Evolutionary conservation across 177 flowering plant species (phyloP).

Genomic region (Vitis hybrid): DNA sequence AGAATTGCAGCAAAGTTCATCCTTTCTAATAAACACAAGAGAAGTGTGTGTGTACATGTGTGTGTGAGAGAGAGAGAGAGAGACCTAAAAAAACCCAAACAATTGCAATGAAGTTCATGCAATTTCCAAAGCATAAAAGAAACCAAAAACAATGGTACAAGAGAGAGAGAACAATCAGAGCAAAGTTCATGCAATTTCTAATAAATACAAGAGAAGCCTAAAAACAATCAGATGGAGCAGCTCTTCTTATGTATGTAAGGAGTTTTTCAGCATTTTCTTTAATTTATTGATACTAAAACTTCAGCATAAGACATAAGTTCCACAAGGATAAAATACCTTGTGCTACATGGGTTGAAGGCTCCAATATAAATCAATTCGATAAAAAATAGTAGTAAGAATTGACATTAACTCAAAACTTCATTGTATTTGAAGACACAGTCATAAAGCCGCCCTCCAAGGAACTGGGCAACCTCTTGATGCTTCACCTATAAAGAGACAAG

Average conservation of each 20-base stretch:
- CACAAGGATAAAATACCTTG: neutral
- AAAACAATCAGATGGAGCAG: no score
- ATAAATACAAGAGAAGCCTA: no score
- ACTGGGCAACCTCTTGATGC: slow-evolving; percentile 97
- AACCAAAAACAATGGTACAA: no score
- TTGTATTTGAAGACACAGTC: slow-evolving; percentile 95
- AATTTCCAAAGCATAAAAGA: no score
- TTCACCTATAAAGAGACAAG: slow-evolving; percentile 63
- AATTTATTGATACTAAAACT: neutral
- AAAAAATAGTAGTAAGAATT: slow-evolving; percentile 1
- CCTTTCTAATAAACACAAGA: no score
- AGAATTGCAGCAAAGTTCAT: no score
- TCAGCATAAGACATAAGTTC: neutral
- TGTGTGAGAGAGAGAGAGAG: neutral
- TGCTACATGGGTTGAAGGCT: neutral
- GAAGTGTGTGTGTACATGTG: no score
- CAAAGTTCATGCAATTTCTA: no score
- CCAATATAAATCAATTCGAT: neutral
- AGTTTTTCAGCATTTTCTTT: neutral
- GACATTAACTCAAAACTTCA: slow-evolving; percentile 40
- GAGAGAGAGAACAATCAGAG: no score
- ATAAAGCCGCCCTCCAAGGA: slow-evolving; percentile 93
- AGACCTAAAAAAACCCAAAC: no score
- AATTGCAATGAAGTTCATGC: no score
- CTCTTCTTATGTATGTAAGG: no score